A percentile compares a stretch with the other conserved stretches of the same genome.
phyloP scores from a whole-genome alignment of 208 protist genomes.

The Trypanosoma cruzi region DNA sequence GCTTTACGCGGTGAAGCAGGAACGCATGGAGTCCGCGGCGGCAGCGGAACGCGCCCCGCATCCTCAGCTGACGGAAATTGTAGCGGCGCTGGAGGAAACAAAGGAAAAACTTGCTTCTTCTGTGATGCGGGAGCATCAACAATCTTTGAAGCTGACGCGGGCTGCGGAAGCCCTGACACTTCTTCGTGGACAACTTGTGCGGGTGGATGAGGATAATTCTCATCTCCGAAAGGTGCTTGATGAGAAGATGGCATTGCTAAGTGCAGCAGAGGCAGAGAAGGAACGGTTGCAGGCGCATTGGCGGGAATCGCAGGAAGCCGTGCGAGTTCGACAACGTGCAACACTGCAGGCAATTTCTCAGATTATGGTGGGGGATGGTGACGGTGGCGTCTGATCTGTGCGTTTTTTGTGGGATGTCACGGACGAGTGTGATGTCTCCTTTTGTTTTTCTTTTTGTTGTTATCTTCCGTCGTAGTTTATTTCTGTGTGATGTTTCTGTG shows the following conservation, averaged over 20 bases:
- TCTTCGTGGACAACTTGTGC: constrained; percentile 22
- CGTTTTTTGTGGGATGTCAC: background rate
- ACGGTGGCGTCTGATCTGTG: background rate
- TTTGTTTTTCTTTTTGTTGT: constrained; percentile 5
- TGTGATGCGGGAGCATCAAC: constrained; percentile 23
- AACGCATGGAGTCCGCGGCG: background rate
- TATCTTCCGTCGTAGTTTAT: background rate
- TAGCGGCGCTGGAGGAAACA: constrained; percentile 24
- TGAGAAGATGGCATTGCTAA: constrained; percentile 20
- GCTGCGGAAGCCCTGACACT: constrained; percentile 28
- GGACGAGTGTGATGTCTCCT: background rate
- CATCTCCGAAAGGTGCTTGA: constrained; percentile 24
- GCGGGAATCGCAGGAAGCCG: constrained; percentile 39
- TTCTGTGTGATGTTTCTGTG: background rate
- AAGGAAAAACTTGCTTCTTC: constrained; percentile 24
- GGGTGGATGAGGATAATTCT: constrained; percentile 22
- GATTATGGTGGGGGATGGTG: constrained; percentile 33
- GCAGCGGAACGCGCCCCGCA: background rate
- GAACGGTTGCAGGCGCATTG: constrained; percentile 31
- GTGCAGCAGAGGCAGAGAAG: constrained; percentile 19
- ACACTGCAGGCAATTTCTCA: constrained; percentile 59
- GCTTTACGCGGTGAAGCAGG: constrained; percentile 3
- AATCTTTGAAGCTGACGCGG: constrained; percentile 21
- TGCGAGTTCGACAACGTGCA: constrained; percentile 42
- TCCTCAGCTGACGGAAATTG: constrained; percentile 35